Conservation (phyloP, 495 filamentous ascomycete genomes). For the Wilcoxina mikolae region DNA sequence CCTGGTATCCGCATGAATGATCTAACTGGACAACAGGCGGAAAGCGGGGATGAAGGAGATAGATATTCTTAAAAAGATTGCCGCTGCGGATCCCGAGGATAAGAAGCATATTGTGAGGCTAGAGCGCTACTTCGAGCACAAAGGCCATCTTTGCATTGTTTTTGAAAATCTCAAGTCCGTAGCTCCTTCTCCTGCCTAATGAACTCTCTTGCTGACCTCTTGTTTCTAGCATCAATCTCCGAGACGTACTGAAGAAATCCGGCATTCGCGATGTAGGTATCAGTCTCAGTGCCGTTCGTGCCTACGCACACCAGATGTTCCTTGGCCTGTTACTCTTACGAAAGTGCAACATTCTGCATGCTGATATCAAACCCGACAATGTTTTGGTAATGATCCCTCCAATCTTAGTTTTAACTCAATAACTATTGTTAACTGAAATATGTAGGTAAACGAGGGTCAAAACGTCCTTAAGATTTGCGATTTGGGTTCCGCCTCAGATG, state of each 20-base stretch:
- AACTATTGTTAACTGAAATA: slow-evolving; percentile 27
- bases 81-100: slow-evolving; percentile 68
- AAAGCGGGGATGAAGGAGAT: slow-evolving; percentile 95
- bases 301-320: slow-evolving; percentile 90
- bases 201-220: slow-evolving; percentile 10
- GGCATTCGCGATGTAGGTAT: slow-evolving; percentile 76
- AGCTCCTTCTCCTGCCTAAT: background rate
- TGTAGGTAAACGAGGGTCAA: slow-evolving; percentile 60
- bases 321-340: slow-evolving; percentile 69
- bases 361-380: slow-evolving; percentile 95
- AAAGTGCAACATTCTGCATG: slow-evolving; percentile 84
- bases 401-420: background rate
- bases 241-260: slow-evolving; percentile 92
- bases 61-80: slow-evolving; percentile 71
- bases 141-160: slow-evolving; percentile 86
- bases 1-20: background rate
- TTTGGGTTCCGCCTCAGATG: slow-evolving; percentile 81
- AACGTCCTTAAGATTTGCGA: slow-evolving; percentile 89
- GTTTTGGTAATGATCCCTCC: slow-evolving; percentile 43
- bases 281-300: slow-evolving; percentile 68
- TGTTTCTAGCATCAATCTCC: slow-evolving; percentile 58
- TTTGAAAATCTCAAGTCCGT: slow-evolving; percentile 68
- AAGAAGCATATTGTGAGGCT: slow-evolving; percentile 86
- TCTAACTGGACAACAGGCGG: slow-evolving; percentile 33
- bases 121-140: slow-evolving; percentile 78